A percentile compares a stretch with the other conserved stretches of the same genome.
phyloP scores from a whole-genome alignment of 2,329 filamentous ascomycete species.

The Plenodomus lindquistii region DNA sequence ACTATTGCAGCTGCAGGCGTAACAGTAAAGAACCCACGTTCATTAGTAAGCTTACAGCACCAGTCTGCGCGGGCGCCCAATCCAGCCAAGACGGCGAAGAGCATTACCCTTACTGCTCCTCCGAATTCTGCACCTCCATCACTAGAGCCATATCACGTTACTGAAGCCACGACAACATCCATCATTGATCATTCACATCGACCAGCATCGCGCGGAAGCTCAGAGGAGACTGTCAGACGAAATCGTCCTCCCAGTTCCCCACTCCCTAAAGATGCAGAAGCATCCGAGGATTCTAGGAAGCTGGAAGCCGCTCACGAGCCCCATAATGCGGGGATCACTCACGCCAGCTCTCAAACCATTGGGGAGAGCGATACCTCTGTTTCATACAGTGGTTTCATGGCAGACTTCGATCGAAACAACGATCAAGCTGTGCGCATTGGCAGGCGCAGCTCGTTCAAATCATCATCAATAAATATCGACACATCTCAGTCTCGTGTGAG shows the following conservation, averaged over 20 bases:
- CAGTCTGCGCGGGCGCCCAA: constrained; percentile 2
- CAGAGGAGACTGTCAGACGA: constrained; percentile 21
- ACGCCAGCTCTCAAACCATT: neutral
- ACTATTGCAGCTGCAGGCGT: constrained; percentile 6
- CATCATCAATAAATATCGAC: constrained; percentile 3
- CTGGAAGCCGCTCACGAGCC: constrained; percentile 1
- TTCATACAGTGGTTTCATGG: constrained; percentile 16
- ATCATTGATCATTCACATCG: neutral
- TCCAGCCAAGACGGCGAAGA: constrained; percentile 11
- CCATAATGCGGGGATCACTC: constrained; percentile 19
- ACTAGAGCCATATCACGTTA: neutral
- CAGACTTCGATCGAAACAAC: constrained; percentile 5
- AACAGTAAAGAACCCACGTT: neutral
- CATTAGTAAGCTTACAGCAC: neutral
- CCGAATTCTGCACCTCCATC: constrained; percentile 8
- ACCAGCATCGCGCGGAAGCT: neutral
- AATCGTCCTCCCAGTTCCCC: constrained; percentile 12
- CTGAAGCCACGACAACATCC: neutral
- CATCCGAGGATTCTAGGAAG: constrained; percentile 1
- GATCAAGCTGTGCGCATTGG: constrained; percentile 1
- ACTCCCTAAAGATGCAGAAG: constrained; percentile 25
- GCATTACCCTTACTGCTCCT: constrained; percentile 11
- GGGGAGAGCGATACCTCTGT: neutral
- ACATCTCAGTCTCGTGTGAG: constrained; percentile 8
- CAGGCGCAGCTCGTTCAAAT: constrained; percentile 10